Evolutionary conservation across 106 monocot species (phyloP), one percentile per base, ranked within the genome.

Genomic region (Dioscorea alata): DNA sequence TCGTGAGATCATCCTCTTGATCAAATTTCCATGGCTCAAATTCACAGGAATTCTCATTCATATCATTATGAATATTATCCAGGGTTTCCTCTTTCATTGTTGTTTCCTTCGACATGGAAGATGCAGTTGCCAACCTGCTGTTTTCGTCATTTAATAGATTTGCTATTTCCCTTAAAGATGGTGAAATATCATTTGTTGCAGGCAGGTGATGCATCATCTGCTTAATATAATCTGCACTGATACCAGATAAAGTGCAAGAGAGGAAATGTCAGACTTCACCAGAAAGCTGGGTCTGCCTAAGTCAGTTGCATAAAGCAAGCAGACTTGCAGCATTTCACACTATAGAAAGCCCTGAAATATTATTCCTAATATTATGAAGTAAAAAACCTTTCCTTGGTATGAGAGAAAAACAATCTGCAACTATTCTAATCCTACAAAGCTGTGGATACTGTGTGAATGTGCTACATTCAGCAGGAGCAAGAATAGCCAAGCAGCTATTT

Each of bases 131-230:
- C 69, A 82, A 73, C 64, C 83, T 81, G 32, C 60, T 56, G 65
- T 90, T 85, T 50, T 86, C 77, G 67, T 93, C 88, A 83, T 83
- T 85, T 81, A 93, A 90, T 2, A 70, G 83, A 67, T 71, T 69
- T 15, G 88, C 21, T 75, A 99, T 93, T 23, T 90, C 83, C 50
- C 75, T 83, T 34, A 99, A 57, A 14, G 93, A 88, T 24, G 99
- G 92, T 73, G 93, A 88, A 70, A 99, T 99, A 13, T 93, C 83
- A 19, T 66, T 81, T 50, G 57, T 80, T 17, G 48, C 25, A 28
- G 79, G 78, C 73, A 93, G 68, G n/a, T 75, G 18, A 69, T 24
- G 66, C 68, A 84, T 62, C 93, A 99, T 99, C 63, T 88, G 64
- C 66, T 85, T 77, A 72, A 99, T 72, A 61, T 57, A 35, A 13